phyloP scores from a whole-genome alignment of 202 grass and related monocot species.

The Setaria viridis region DNA sequence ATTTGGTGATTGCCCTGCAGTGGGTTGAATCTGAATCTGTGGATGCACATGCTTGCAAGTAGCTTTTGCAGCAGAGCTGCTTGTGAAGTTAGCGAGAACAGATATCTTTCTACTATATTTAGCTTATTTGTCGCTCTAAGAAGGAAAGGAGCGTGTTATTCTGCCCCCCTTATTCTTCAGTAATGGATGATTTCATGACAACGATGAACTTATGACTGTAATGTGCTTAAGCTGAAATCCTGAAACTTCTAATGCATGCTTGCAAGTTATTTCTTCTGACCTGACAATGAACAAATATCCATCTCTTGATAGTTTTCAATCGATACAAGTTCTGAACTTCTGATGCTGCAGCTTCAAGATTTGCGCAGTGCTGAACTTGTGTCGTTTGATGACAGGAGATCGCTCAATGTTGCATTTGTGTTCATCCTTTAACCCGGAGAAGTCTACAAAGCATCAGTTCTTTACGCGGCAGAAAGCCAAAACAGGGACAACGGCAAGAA shows the following conservation, averaged over 20 bases:
- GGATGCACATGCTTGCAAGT: neutral
- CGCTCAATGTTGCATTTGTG: slow-evolving; percentile 2
- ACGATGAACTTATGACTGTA: neutral
- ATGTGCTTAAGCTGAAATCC: neutral
- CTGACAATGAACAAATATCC: neutral
- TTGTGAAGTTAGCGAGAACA: neutral
- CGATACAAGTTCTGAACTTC: neutral
- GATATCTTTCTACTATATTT: neutral
- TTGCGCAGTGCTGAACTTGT: neutral
- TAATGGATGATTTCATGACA: neutral
- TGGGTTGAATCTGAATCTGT: neutral
- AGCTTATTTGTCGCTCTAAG: neutral
- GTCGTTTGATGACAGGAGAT: neutral
- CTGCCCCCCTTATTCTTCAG: neutral
- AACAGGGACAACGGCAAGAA: neutral
- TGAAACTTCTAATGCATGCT: neutral
- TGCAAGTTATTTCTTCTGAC: slow-evolving; percentile 9
- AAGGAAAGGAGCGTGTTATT: neutral
- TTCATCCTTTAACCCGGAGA: neutral
- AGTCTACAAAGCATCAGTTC: neutral
- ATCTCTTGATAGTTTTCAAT: neutral
- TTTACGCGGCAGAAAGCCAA: neutral
- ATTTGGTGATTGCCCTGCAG: neutral
- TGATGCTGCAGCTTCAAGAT: neutral
- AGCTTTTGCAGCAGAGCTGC: neutral